Base-by-base conservation (phyloP, 306 rosid species). In the Hippophae tibetana region DNA sequence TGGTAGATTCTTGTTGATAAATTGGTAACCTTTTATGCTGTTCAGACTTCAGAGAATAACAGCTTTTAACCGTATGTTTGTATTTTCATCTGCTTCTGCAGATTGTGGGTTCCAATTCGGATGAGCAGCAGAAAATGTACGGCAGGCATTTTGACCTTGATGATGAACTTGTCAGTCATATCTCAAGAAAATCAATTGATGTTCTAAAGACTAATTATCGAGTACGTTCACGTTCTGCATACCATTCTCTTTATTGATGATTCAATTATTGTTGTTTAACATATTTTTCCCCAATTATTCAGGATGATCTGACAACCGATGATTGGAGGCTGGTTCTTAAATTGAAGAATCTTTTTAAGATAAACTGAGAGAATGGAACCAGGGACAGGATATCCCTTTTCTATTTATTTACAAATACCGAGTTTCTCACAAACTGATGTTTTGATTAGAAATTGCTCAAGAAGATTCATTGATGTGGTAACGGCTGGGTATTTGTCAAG, bases 141-240 rank as follows among this genome's bases (percentile, higher is more conserved):
- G 99, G 99, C 56, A 78, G 99, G 79, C 99, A 92, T 72, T 92
- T 92, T 80, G 99, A 88, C 68, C 58, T 84, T 14, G 90, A 88
- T 13, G 97, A 88, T 70, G 93, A 92, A 61, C 99, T 92, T 80
- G 97, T 92, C 54, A 88, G 96, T 79, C 96, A 73, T 69, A 88
- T 92, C 58, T 67, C 96, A 2, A 78, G 96, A 81, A 85, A 57
- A 66, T 92, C 99, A 0, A 92, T 92, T 69, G 99, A 92, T 57
- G 25, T 88, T 13, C 96, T 88, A 38, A 92, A 92, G 75, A 6
- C 82, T 59, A 77, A 84, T 66, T 92, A 92, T 61, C 83, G 95
- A 86, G 99, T 92, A 75, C 72, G 95, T 65, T 54, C 63, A 6
- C 48, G 62, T 25, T 46, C 13, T 13, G 12, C 7, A 7, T 62